Percentiles rank a stretch among this genome's conserved stretches.
phyloP scores from a whole-genome alignment of 2,329 filamentous ascomycete genomes.

The Trichoderma koningii region DNA sequence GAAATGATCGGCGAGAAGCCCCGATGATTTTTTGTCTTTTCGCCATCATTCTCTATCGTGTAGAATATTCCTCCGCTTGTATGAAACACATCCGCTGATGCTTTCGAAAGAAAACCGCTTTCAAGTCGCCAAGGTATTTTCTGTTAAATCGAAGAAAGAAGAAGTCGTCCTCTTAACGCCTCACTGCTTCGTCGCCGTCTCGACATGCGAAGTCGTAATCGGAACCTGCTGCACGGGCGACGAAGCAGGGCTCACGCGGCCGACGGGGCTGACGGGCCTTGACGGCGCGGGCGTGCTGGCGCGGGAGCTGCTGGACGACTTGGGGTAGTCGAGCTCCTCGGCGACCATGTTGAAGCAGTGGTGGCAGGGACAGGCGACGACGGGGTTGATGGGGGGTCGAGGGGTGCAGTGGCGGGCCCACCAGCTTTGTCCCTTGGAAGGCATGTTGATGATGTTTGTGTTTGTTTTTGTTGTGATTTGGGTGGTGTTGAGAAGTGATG shows the following conservation, averaged over 20 bases:
- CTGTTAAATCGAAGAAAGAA: background rate
- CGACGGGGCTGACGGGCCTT: conserved; percentile 9
- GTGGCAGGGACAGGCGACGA: conserved; percentile 42
- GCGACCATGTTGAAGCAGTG: conserved; percentile 37
- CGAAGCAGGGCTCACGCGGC: background rate
- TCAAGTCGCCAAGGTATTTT: no score
- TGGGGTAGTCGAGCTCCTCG: conserved; percentile 9
- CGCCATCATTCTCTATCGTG: background rate
- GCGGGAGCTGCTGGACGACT: background rate
- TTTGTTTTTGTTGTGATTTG: background rate
- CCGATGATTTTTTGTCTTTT: background rate
- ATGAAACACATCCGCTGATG: no score
- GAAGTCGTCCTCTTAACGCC: background rate
- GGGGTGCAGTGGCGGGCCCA: conserved; percentile 46
- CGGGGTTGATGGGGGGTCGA: conserved; percentile 42
- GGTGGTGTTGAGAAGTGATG: background rate
- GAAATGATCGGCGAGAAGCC: conserved; percentile 2
- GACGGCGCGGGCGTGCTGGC: conserved; percentile 6
- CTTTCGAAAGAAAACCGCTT: no score
- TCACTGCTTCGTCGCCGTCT: conserved; percentile 16
- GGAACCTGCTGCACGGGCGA: background rate
- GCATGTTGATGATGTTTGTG: conserved; percentile 33
- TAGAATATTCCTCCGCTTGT: background rate
- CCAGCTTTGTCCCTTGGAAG: conserved; percentile 42
- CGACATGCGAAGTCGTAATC: background rate